A percentile compares a stretch with the other conserved stretches of the same genome.
Evolutionary conservation across 225 moss, liverwort and hornwort species (phyloP).

Genomic region (Lunularia cruciata): DNA sequence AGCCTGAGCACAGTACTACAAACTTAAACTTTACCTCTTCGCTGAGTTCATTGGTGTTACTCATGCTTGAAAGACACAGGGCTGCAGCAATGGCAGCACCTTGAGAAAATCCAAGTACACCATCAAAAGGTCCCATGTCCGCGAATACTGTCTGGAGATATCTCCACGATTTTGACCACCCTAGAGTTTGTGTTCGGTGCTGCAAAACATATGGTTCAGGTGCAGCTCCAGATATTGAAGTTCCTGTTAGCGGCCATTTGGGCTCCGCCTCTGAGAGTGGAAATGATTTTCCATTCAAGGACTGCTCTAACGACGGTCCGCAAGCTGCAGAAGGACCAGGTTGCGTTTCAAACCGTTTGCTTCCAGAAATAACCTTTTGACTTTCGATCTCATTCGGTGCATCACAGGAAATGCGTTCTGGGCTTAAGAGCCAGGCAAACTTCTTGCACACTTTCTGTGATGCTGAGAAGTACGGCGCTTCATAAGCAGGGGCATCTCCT

Average conservation of each 20-base stretch:
- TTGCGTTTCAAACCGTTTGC: not conserved
- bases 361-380: not conserved
- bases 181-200: constrained; percentile 69
- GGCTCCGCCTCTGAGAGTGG: not conserved
- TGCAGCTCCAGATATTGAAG: not conserved
- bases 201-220: constrained; percentile 31
- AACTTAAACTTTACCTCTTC: constrained; percentile 54
- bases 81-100: constrained; percentile 88
- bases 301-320: not conserved
- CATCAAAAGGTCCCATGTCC: constrained; percentile 81
- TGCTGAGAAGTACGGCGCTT: not conserved
- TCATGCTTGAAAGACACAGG: constrained; percentile 45
- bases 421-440: constrained; percentile 82
- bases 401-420: constrained; percentile 11
- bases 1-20: constrained; percentile 91
- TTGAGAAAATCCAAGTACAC: constrained; percentile 90
- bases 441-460: constrained; percentile 36
- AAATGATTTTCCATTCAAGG: not conserved
- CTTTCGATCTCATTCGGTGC: not conserved
- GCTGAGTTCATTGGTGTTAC: not conserved
- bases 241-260: not conserved
- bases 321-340: not conserved
- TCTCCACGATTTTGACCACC: constrained; percentile 74
- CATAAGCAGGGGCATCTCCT: not conserved
- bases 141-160: constrained; percentile 59